Evolutionary conservation across 768 basidiomycete genomes (phyloP), one percentile per base, ranked within the genome.

Genomic region (Auriscalpium vulgare): DNA sequence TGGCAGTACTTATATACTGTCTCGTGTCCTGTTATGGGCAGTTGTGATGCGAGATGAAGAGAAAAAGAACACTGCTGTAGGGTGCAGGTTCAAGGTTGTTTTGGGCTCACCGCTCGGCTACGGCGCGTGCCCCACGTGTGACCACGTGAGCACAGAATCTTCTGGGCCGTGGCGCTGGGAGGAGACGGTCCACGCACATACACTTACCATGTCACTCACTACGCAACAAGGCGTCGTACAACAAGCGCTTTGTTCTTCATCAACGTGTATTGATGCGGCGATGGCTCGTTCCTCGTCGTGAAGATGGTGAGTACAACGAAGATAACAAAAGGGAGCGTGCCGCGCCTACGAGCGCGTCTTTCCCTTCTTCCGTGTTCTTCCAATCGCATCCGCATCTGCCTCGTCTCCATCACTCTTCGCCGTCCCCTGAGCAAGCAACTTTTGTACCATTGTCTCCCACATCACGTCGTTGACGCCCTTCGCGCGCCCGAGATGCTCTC

Each of bases 391-490:
- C n/a, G 17, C 17, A 13, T 37, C 16, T 8, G 35, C 17, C 34
- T 34, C 52, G 8, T 14, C 34, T 29, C 29, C 29, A 29, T 29
- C 29, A 8, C 16, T 58, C 36, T 64, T 63, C 37, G 59, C 58
- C 60, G 69, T 67, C 43, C 68, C 68, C 49, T 71, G 71, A n/a
- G 69, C 66, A 3, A 87, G 71, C 13, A 84, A 70, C 47, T 72
- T 78, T 60, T 87, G 84, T 34, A 95, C 87, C 1, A 93, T 80
- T 2, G 78, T 81, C 61, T 89, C 87, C 95, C 95, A 97, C 87
- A 97, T 95, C 52, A 80, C 77, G 65, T 97, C 92, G 63, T 97
- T 97, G 57, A 97, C 78, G n/a, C 86, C 82, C 65, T 93, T 91
- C 5, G 95, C 95, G 66, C 83, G 85, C 29, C 82, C 81, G 7